Base-by-base conservation (phyloP, 768 basidiomycete genomes). In the Pulveroboletus sp. region DNA sequence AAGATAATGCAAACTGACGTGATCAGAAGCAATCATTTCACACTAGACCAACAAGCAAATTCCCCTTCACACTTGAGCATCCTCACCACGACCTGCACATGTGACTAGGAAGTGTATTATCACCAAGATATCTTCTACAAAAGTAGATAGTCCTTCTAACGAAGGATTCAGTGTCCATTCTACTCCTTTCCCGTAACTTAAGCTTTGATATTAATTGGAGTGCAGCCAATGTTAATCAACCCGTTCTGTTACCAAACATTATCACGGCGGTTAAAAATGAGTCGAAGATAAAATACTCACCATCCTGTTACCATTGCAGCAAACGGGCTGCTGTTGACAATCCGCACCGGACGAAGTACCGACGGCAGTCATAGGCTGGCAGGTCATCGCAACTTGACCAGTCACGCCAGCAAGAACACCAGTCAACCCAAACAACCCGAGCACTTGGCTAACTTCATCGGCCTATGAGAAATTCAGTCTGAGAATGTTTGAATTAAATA, bases 271-370 rank as follows among this genome's bases (percentile, higher is more conserved):
- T 10, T 7, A 11, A 17, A 11, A 10, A 11, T 3, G 8, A 2
- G 6, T 0, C 24, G 38, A 21, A 21, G 21, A 21, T 21, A 21
- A 21, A 9, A 1, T 1, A 46, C 57, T 52, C 8, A 58, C 58
- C 8, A 32, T 50, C 5, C 0, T 27, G 35, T 49, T 56, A 9
- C 5, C 30, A 5, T 30, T 21, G 45, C 59, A 60, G 44, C 57
- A 60, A n/a, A 58, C 54, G 2, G 54, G 51, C n/a, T 56, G 27
- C 24, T 51, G 49, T 1, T 10, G 3, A 17, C 58, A 59, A 0
- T 5, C 1, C 0, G 24, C 21, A 18, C 33, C 46, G 28, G 43
- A 26, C 1, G 50, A 46, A 3, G 24, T 10, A 8, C 47, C 47
- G 14, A 52, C 14, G 3, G 3, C 9, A 1, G 38, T n/a, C 28